A percentile compares a stretch with the other conserved stretches of the same genome.
Conservation (phyloP, 495 filamentous ascomycete species). For the Aspergillus wentii region DNA sequence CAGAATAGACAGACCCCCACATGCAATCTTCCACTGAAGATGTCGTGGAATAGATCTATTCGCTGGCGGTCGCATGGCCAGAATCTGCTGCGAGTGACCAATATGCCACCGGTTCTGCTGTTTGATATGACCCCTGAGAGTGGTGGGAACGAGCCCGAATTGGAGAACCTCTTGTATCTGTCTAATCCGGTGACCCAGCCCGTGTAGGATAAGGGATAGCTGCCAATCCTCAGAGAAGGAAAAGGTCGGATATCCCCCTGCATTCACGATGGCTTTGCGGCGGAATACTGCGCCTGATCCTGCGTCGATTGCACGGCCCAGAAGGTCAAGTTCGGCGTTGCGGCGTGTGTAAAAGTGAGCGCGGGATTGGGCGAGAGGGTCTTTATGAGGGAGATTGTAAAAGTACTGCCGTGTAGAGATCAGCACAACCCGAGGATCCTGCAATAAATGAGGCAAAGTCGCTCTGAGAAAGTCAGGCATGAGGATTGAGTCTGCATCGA, state of each 20-base stretch:
- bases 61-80: slow-evolving; percentile 10
- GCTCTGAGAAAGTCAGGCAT: slow-evolving; percentile 44
- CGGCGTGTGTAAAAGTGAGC: slow-evolving; percentile 37
- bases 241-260: slow-evolving; percentile 44
- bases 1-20: slow-evolving; percentile 21
- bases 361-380: slow-evolving; percentile 44
- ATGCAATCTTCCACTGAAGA: slow-evolving; percentile 22
- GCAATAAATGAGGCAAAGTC: slow-evolving; percentile 43
- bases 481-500: slow-evolving; percentile 44
- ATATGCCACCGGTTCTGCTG: slow-evolving; percentile 40
- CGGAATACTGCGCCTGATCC: slow-evolving; percentile 49
- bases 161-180: slow-evolving; percentile 47
- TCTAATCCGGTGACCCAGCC: slow-evolving; percentile 36
- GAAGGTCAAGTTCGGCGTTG: slow-evolving; percentile 24
- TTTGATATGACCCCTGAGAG: slow-evolving; percentile 42
- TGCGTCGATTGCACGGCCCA: slow-evolving; percentile 24
- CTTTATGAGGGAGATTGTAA: slow-evolving; percentile 45
- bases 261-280: slow-evolving; percentile 34
- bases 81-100: slow-evolving; percentile 30
- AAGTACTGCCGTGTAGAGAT: slow-evolving; percentile 39
- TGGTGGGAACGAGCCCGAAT: slow-evolving; percentile 46
- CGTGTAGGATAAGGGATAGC: slow-evolving; percentile 40
- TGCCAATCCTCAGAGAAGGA: slow-evolving; percentile 49
- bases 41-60: slow-evolving; percentile 9
- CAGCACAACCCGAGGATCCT: slow-evolving; percentile 23